Evolutionary conservation across 2,329 filamentous ascomycete species (phyloP).

Genomic region (Exophiala alcalophila): DNA sequence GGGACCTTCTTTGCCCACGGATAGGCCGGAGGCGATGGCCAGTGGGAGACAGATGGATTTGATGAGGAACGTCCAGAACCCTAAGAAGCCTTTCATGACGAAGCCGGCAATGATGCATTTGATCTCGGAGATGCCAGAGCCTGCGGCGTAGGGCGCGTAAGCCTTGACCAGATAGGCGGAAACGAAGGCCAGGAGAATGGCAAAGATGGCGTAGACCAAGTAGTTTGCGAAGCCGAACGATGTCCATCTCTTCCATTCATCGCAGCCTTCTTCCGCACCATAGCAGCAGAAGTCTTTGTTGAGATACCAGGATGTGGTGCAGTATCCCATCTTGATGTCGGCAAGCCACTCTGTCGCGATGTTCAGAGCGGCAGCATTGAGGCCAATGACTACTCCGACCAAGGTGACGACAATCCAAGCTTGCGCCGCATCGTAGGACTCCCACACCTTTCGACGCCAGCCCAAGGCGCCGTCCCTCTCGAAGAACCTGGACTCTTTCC

Average conservation of each 20-base stretch:
- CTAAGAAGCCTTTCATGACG: slow-evolving; percentile 97
- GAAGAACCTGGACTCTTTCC: slow-evolving; percentile 70
- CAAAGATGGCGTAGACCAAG: slow-evolving; percentile 80
- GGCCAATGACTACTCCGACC: slow-evolving; percentile 82
- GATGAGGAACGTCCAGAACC: slow-evolving; percentile 85
- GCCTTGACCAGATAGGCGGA: slow-evolving; percentile 82
- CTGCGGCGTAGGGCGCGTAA: slow-evolving; percentile 93
- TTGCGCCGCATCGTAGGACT: slow-evolving; percentile 92
- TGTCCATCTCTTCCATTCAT: slow-evolving; percentile 88
- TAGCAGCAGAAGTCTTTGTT: slow-evolving; percentile 98
- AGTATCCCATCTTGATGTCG: slow-evolving; percentile 94
- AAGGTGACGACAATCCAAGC: slow-evolving; percentile 97
- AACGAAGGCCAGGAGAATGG: slow-evolving; percentile 75
- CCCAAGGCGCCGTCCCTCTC: slow-evolving; percentile 65
- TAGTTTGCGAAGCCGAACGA: slow-evolving; percentile 77
- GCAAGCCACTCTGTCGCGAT: slow-evolving; percentile 96
- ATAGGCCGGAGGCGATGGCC: slow-evolving; percentile 88
- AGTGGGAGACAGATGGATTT: slow-evolving; percentile 89
- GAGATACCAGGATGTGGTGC: slow-evolving; percentile 90
- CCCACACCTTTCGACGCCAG: slow-evolving; percentile 77
- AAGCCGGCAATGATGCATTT: slow-evolving; percentile 99
- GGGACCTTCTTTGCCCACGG: slow-evolving; percentile 93
- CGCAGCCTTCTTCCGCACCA: slow-evolving; percentile 86
- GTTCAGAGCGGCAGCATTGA: slow-evolving; percentile 90
- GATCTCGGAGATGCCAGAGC: slow-evolving; percentile 96